Evolutionary conservation across 202 grass and related monocot genomes (phyloP).

Genomic region (Panicum hallii): DNA sequence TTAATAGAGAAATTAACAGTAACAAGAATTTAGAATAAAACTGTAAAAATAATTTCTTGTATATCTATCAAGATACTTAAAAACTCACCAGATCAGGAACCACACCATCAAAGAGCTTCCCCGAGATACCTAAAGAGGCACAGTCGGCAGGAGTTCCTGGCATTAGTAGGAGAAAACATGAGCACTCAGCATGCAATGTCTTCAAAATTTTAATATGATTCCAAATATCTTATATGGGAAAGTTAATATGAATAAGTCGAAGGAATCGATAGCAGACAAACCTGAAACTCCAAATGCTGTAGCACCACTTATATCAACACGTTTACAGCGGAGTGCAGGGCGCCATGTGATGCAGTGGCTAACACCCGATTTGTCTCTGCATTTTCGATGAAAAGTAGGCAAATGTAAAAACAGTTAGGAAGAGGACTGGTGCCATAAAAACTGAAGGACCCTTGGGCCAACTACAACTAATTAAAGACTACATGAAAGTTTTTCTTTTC

Average conservation of each 20-base stretch:
- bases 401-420: background rate
- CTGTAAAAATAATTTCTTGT: conserved; percentile 1
- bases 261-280: conserved; percentile 45
- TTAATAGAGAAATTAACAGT: background rate
- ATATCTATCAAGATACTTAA: conserved; percentile 35
- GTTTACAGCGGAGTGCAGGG: conserved; percentile 65
- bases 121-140: conserved; percentile 90
- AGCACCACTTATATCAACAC: conserved; percentile 75
- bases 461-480: background rate
- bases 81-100: conserved; percentile 85
- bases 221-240: background rate
- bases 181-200: conserved; percentile 20
- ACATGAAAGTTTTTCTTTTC: background rate
- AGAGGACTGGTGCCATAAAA: background rate
- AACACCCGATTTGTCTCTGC: conserved; percentile 85
- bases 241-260: conserved; percentile 19
- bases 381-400: conserved; percentile 27
- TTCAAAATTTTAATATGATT: conserved; percentile 17
- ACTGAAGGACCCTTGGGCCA: background rate
- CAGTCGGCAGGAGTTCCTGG: conserved; percentile 93
- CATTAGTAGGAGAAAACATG: conserved; percentile 38
- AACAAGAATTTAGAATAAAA: conserved; percentile 27
- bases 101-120: conserved; percentile 89
- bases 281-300: conserved; percentile 90
- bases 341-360: conserved; percentile 89